A percentile compares a stretch with the other conserved stretches of the same genome.
phyloP scores from a whole-genome alignment of 1,139 yeast species.

The Yamadazyma triangularis region DNA sequence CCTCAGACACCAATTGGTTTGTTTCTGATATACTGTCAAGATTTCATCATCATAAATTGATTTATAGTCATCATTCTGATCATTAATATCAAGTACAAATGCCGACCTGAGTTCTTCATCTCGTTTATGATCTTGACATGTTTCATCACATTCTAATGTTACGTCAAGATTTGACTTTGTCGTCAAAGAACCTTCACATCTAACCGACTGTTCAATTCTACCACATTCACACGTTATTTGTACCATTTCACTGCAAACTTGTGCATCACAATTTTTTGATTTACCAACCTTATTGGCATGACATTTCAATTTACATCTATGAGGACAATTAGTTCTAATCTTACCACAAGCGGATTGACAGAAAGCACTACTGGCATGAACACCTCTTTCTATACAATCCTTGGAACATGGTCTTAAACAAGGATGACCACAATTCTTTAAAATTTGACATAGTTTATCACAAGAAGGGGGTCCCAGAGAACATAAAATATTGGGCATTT shows the following conservation, averaged over 20 bases:
- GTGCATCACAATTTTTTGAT: conserved; percentile 32
- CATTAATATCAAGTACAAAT: conserved; percentile 32
- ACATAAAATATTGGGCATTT: conserved; percentile 65
- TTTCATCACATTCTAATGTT: conserved; percentile 58
- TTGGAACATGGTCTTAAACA: conserved; percentile 59
- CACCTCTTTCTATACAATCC: conserved; percentile 23
- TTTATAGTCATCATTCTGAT: conserved; percentile 11
- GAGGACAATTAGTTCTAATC: conserved; percentile 53
- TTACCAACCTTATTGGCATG: conserved; percentile 49
- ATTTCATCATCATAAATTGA: conserved; percentile 42
- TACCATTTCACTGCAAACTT: conserved; percentile 46
- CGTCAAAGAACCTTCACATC: conserved; percentile 50
- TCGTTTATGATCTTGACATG: conserved; percentile 60
- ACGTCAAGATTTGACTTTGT: conserved; percentile 26
- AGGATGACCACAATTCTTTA: conserved; percentile 63
- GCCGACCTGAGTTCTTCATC: conserved; percentile 64
- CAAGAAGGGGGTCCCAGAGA: conserved; percentile 70
- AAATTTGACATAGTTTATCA: conserved; percentile 58
- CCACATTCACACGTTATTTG: conserved; percentile 63
- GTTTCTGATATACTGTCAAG: conserved; percentile 42
- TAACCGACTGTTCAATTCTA: conserved; percentile 35
- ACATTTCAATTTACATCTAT: conserved; percentile 57
- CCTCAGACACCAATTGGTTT: conserved; percentile 59
- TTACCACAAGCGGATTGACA: conserved; percentile 60
- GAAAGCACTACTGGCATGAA: conserved; percentile 28